phyloP scores from a whole-genome alignment of 345 rosid species.

The sweet orange (Citrus sinensis) region DVS_A1.0 CM039164.1:25963501-25964000 shows the following conservation, averaged over 20 bases:
- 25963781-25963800: too few species aligned
- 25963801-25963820: not conserved
- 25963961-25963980: conserved; percentile 38
- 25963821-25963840: not conserved
- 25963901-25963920: conserved; percentile 21
- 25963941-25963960: conserved; percentile 41
- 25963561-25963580: not conserved
- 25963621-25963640: not conserved
- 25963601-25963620: not conserved
- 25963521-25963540: too few species aligned
- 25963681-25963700: not conserved
- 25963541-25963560: too few species aligned
- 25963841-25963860: not conserved
- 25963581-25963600: not conserved
- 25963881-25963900: not conserved
- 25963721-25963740: not conserved
- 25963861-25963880: not conserved
- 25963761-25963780: not conserved
- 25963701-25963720: not conserved
- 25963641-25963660: not conserved
- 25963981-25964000: conserved; percentile 52
- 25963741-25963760: not conserved
- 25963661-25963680: not conserved
- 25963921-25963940: conserved; percentile 31
- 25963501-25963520: not conserved